Percentiles rank a stretch among this genome's conserved stretches.
Conservation (phyloP, 768 basidiomycete genomes). For the Infundibulicybe gibba region DNA sequence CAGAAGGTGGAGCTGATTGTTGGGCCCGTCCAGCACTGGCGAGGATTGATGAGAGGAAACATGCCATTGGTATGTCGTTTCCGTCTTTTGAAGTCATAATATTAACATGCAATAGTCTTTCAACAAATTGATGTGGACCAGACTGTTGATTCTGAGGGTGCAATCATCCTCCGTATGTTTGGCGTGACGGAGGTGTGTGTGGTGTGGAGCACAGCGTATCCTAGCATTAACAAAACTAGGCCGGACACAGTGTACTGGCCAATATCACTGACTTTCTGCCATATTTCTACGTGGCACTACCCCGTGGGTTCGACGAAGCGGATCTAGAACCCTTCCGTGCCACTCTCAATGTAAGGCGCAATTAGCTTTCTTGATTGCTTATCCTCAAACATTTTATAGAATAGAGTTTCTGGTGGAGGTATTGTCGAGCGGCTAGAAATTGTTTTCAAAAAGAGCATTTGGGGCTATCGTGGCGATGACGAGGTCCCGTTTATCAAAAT, state of each 20-base stretch:
- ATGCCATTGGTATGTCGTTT: slow-evolving; percentile 58
- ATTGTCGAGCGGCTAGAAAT: slow-evolving; percentile 53
- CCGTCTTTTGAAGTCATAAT: neutral
- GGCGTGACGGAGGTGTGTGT: slow-evolving; percentile 80
- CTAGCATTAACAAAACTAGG: slow-evolving; percentile 32
- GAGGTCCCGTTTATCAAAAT: slow-evolving; percentile 82
- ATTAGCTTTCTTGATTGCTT: neutral
- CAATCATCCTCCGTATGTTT: slow-evolving; percentile 64
- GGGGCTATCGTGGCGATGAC: slow-evolving; percentile 88
- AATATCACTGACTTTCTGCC: slow-evolving; percentile 82
- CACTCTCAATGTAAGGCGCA: slow-evolving; percentile 67
- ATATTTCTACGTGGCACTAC: slow-evolving; percentile 90
- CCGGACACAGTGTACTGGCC: slow-evolving; percentile 86
- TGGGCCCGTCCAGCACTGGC: slow-evolving; percentile 68
- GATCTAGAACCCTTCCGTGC: slow-evolving; percentile 65
- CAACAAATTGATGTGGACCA: slow-evolving; percentile 95
- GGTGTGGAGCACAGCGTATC: neutral
- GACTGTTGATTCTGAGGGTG: slow-evolving; percentile 40
- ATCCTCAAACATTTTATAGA: slow-evolving; percentile 18
- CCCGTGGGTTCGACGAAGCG: slow-evolving; percentile 71
- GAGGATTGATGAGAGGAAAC: slow-evolving; percentile 51
- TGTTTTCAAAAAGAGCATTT: slow-evolving; percentile 67
- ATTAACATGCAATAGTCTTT: slow-evolving; percentile 55
- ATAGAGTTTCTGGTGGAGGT: slow-evolving; percentile 23
- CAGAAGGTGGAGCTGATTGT: slow-evolving; percentile 73